A percentile compares a stretch with the other conserved stretches of the same genome.
phyloP scores from a whole-genome alignment of 768 basidiomycete species.

The Amanita pseudoporphyria region DNA sequence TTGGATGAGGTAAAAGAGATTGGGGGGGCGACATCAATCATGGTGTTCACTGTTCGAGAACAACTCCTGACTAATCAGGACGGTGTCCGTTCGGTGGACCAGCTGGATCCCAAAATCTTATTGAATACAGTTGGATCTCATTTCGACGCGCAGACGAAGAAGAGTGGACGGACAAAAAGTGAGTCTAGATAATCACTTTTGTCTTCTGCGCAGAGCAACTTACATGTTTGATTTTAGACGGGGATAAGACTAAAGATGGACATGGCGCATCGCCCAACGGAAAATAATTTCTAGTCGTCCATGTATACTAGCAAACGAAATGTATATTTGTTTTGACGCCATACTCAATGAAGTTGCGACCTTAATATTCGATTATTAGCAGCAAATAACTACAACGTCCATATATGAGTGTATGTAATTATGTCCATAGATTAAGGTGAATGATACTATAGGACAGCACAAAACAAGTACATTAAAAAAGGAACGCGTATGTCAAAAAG shows the following conservation, averaged over 20 bases:
- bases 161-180: not conserved
- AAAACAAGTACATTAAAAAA: not conserved
- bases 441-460: not conserved
- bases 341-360: no score
- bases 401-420: no score
- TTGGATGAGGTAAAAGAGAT: conserved; percentile 47
- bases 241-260: not conserved
- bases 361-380: no score
- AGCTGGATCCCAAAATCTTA: not conserved
- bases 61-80: conserved; percentile 20
- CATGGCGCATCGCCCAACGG: no score
- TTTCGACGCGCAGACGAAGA: not conserved
- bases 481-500: not conserved
- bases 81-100: not conserved
- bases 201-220: not conserved
- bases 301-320: no score
- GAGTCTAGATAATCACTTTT: not conserved
- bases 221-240: not conserved
- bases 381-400: no score
- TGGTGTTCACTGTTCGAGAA: conserved; percentile 44
- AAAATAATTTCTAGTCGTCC: no score
- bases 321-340: no score
- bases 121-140: not conserved
- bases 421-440: not conserved
- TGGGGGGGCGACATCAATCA: conserved; percentile 40